Evolutionary conservation across 2,329 filamentous ascomycete species (phyloP), one percentile per base, ranked within the genome.

Genomic region (Curvularia spicifera): DNA sequence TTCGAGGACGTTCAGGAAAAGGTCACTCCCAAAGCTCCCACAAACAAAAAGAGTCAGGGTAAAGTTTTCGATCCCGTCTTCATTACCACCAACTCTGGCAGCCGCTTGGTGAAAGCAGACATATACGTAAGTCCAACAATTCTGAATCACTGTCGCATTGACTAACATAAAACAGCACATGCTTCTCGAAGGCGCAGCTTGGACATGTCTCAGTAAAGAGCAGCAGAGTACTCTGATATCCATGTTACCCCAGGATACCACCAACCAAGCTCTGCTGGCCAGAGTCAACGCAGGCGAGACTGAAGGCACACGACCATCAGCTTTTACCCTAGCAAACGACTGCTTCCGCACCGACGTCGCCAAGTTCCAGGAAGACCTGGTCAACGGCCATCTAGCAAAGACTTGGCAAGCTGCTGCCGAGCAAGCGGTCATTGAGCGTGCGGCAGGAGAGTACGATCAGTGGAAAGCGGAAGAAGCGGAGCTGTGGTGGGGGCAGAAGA

Each of bases 401-500:
- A 78, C 79, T 50, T 89, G 86, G 86, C 78, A 84, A 57, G 76
- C 75, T 2, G 78, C 85, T 55, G 87, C 87, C 13, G 75, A 79
- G 33, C 72, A 79, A 62, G 87, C 87, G 1, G 80, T 82, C 50
- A 67, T 79, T 50, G 78, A 83, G 59, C 79, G 86, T 10, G 78
- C 78, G 1, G 74, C 77, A 0, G 87, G 87, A 0, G 78, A 79
- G 6, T 89, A 84, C 60, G 85, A 89, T 64, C 75, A 76, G 5
- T 85, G 82, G 74, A 83, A 86, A 70, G 81, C 82, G 45, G 71
- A 76, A 45, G 81, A 86, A 57, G 82, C 81, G 13, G 84, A 88
- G 69, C 71, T 79, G 54, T 84, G 83, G 63, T 88, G 85, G 83
- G 85, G 85, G 0, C 82, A 85, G 69, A 85, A 84, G 61, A 78